Conservation (phyloP, 2,329 filamentous ascomycete species). For the Nectriaceae sp. region DNA sequence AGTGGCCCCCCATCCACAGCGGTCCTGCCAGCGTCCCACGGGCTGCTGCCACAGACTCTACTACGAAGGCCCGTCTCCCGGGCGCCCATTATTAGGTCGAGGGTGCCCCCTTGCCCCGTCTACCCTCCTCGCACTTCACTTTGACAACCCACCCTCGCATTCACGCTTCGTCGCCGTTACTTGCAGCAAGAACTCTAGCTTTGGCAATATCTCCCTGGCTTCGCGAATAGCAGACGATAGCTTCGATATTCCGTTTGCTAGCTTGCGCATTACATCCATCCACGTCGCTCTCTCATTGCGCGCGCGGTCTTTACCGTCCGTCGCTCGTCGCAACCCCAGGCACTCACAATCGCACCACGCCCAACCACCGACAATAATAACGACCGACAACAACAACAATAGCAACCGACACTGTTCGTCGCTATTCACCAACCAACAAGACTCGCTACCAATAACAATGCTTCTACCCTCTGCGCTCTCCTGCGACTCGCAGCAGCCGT, state of each 20-base stretch:
- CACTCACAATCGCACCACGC: conserved; percentile 27
- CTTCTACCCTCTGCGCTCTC: conserved; percentile 60
- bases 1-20: too few species aligned
- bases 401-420: conserved; percentile 1
- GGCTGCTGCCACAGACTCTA: not conserved
- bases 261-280: not conserved
- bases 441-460: conserved; percentile 42
- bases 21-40: not conserved
- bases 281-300: not conserved
- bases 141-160: conserved; percentile 1
- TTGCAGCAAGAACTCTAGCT: too few species aligned
- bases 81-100: not conserved
- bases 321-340: conserved; percentile 13
- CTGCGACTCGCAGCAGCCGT: conserved; percentile 55
- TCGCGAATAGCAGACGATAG: too few species aligned
- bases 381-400: conserved; percentile 1
- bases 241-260: not conserved
- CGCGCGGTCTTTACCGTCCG: not conserved
- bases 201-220: too few species aligned
- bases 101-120: not conserved
- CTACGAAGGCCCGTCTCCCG: not conserved
- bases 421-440: conserved; percentile 1
- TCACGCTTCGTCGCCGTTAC: not conserved
- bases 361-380: conserved; percentile 18
- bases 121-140: not conserved